These are phyloP conservation scores for Solanum hybrid DNA, from an alignment of 305 asterid species.

Conservation along the genomic window DNA sequence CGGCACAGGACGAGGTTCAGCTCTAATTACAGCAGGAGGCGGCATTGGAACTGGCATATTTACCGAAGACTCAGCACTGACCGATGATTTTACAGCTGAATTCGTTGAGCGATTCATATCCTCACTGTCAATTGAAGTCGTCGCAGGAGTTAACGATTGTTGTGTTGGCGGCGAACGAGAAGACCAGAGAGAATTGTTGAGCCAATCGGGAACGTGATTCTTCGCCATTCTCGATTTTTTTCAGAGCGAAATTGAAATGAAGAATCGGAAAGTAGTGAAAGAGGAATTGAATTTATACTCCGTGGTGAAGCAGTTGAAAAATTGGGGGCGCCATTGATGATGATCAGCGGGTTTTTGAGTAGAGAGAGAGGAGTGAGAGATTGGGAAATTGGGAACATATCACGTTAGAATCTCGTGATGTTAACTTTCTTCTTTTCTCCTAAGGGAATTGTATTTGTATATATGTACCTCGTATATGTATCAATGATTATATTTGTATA, in stretches of 20 bases:
- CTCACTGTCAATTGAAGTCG: background rate
- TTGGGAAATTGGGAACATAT: background rate
- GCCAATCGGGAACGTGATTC: conserved; percentile 83
- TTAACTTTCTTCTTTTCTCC: background rate
- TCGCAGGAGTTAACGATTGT: background rate
- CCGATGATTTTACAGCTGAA: conserved; percentile 14
- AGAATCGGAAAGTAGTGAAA: background rate
- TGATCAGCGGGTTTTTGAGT: background rate
- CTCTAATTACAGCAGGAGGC: conserved; percentile 24
- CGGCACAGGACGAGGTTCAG: conserved; percentile 13
- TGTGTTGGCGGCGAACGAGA: conserved; percentile 15
- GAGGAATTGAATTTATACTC: background rate
- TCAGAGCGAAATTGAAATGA: background rate
- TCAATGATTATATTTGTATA: too few relatives aligned
- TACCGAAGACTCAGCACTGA: background rate
- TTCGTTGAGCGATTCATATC: conserved; percentile 13
- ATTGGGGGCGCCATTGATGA: background rate
- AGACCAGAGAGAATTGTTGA: conserved; percentile 85
- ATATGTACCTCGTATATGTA: too few relatives aligned
- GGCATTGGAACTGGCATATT: background rate
- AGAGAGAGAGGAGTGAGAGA: background rate
- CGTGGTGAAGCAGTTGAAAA: background rate
- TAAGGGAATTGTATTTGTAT: too few relatives aligned
- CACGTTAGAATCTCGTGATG: background rate
- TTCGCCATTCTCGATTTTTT: conserved; percentile 26